These are phyloP conservation scores for Debaryomyces hansenii DNA, from an alignment of 805 yeast species.

Conservation along the genomic window DNA sequence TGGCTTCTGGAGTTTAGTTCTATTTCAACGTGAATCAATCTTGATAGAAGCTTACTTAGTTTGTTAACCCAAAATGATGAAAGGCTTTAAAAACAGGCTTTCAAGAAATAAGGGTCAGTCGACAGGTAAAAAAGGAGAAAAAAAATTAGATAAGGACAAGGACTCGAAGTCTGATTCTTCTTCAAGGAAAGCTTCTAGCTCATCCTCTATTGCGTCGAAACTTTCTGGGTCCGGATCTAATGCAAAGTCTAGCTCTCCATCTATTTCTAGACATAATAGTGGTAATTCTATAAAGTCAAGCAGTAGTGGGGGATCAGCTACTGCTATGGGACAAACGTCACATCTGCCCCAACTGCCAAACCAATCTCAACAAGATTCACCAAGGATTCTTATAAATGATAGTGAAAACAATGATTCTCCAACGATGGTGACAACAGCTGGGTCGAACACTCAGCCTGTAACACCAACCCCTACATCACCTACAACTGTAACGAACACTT, in stretches of 20 bases:
- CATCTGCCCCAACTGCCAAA: conserved; percentile 17
- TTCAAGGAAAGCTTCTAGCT: conserved; percentile 17
- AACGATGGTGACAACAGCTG: conserved; percentile 7
- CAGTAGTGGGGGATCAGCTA: conserved; percentile 5
- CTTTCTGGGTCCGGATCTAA: neutral
- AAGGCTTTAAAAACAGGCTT: conserved; percentile 47
- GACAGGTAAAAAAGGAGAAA: conserved; percentile 33
- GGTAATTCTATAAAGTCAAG: conserved; percentile 23
- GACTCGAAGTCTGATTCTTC: conserved; percentile 14
- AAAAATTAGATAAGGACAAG: conserved; percentile 33
- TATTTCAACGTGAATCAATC: no score
- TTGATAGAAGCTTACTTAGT: no score
- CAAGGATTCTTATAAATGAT: conserved; percentile 20
- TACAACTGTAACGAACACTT: conserved; percentile 13
- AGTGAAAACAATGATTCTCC: conserved; percentile 8
- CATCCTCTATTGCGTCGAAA: conserved; percentile 15
- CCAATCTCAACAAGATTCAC: conserved; percentile 15
- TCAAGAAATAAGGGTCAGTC: conserved; percentile 40
- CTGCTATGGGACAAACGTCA: conserved; percentile 1
- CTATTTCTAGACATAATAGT: conserved; percentile 33
- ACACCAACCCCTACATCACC: conserved; percentile 26
- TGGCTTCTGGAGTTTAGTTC: no score
- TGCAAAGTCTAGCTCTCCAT: conserved; percentile 30
- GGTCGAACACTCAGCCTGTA: conserved; percentile 7
- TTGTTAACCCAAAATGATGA: conserved; percentile 35